phyloP scores from a whole-genome alignment of 371 early-diverging fungal genomes.

The Capniomyces stellatus region DNA sequence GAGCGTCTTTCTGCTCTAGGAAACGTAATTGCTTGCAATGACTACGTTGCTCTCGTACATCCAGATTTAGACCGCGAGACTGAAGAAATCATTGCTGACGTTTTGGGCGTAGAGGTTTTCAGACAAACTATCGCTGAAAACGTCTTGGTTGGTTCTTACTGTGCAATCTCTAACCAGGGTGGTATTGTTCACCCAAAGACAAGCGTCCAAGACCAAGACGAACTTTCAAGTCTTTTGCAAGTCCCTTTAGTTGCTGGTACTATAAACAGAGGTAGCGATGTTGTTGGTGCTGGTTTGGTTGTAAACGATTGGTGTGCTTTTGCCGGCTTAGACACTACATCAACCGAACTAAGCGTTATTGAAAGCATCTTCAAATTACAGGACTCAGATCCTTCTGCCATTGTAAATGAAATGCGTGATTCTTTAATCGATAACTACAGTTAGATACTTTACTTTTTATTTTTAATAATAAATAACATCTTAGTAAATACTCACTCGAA shows the following conservation, averaged over 20 bases:
- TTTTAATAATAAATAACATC: no score
- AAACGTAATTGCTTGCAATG: conserved; percentile 99
- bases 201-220: conserved; percentile 92
- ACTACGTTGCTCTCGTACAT: conserved; percentile 98
- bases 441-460: no score
- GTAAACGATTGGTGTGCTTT: conserved; percentile 99
- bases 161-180: conserved; percentile 95
- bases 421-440: conserved; percentile 76
- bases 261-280: conserved; percentile 97
- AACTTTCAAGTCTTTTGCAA: conserved; percentile 93
- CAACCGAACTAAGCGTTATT: conserved; percentile 95
- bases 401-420: conserved; percentile 87
- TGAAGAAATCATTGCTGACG: conserved; percentile 97
- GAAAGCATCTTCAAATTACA: conserved; percentile 97
- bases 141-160: conserved; percentile 97
- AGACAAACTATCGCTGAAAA: conserved; percentile 97
- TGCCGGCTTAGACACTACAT: conserved; percentile 94
- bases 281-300: conserved; percentile 95
- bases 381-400: conserved; percentile 72
- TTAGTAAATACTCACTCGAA: no score
- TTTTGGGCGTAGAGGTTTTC: conserved; percentile 96
- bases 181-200: conserved; percentile 97
- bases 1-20: conserved; percentile 98
- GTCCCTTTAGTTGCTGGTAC: conserved; percentile 99
- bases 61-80: conserved; percentile 98